Evolutionary conservation across 164 flowering plant genomes (phyloP).

Genomic region (Taxillus chinensis): DNA sequence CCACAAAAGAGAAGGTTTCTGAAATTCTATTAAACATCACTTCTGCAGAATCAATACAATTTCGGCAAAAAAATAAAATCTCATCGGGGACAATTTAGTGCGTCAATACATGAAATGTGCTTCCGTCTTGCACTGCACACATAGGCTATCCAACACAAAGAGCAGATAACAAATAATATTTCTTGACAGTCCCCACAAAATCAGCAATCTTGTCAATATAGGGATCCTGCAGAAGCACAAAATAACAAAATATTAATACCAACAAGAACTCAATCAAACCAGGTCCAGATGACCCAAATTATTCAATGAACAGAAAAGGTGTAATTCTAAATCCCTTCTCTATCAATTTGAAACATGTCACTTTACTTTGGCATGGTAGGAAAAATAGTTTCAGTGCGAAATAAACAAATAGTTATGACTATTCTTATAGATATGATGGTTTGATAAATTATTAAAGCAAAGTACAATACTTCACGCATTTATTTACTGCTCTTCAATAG

Average conservation of each 20-base stretch:
- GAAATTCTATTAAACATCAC: conserved; percentile 40
- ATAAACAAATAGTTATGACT: too few relatives aligned
- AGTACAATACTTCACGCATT: too few relatives aligned
- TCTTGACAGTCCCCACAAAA: conserved; percentile 5
- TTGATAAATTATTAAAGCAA: too few relatives aligned
- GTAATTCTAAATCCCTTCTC: too few relatives aligned
- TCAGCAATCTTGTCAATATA: conserved; percentile 1
- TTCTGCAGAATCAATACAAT: background rate
- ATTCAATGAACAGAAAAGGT: too few relatives aligned
- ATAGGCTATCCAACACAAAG: conserved; percentile 3
- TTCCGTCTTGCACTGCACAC: conserved; percentile 1
- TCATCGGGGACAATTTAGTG: conserved; percentile 8
- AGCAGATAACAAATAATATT: background rate
- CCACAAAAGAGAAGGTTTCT: conserved; percentile 25
- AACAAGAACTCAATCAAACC: background rate
- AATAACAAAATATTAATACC: background rate
- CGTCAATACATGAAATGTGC: conserved; percentile 1
- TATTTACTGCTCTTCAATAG: too few relatives aligned
- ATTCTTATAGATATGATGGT: too few relatives aligned
- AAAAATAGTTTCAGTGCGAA: too few relatives aligned
- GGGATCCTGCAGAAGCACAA: conserved; percentile 15
- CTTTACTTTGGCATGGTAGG: too few relatives aligned
- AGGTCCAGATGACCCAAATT: too few relatives aligned
- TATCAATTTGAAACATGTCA: too few relatives aligned
- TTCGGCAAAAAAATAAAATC: conserved; percentile 5